These are phyloP conservation scores for Pleurotus eryngii DNA, from an alignment of 768 basidiomycete species.

Conservation along the genomic window DNA sequence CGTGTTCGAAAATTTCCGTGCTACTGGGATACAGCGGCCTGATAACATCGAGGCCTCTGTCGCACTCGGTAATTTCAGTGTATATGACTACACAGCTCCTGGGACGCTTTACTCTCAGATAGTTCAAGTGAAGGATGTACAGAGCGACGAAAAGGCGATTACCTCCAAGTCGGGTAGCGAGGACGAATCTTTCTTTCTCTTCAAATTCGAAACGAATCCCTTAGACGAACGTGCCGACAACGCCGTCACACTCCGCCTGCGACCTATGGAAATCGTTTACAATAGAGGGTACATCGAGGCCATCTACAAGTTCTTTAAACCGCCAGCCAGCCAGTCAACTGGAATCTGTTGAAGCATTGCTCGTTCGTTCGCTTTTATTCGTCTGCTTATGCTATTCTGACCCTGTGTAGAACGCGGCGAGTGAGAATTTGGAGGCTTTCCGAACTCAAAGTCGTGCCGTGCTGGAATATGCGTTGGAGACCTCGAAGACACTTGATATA, in stretches of 20 bases:
- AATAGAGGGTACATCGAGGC: conserved; percentile 93
- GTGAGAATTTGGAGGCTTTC: conserved; percentile 88
- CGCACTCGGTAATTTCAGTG: conserved; percentile 80
- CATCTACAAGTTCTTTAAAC: conserved; percentile 87
- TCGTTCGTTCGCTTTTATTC: conserved; percentile 46
- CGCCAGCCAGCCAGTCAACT: conserved; percentile 92
- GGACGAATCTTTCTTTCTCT: conserved; percentile 69
- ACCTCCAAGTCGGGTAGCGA: conserved; percentile 2
- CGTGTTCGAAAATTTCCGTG: conserved; percentile 83
- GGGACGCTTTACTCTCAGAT: conserved; percentile 85
- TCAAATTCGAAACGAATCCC: conserved; percentile 91
- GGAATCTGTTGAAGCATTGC: conserved; percentile 90
- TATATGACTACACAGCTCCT: conserved; percentile 87
- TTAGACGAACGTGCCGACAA: conserved; percentile 90
- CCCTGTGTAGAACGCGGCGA: conserved; percentile 72
- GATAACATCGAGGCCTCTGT: conserved; percentile 85
- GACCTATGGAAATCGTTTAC: conserved; percentile 96
- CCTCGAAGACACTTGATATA: conserved; percentile 95
- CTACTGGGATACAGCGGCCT: conserved; percentile 78
- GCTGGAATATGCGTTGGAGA: conserved; percentile 88
- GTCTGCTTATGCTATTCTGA: neutral
- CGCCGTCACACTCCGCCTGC: conserved; percentile 84
- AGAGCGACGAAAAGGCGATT: neutral
- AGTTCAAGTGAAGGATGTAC: conserved; percentile 60
- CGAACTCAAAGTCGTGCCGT: conserved; percentile 93